A percentile compares a stretch with the other conserved stretches of the same genome.
phyloP scores from a whole-genome alignment of 805 yeast species.

The Yamadazyma insecticola region DNA sequence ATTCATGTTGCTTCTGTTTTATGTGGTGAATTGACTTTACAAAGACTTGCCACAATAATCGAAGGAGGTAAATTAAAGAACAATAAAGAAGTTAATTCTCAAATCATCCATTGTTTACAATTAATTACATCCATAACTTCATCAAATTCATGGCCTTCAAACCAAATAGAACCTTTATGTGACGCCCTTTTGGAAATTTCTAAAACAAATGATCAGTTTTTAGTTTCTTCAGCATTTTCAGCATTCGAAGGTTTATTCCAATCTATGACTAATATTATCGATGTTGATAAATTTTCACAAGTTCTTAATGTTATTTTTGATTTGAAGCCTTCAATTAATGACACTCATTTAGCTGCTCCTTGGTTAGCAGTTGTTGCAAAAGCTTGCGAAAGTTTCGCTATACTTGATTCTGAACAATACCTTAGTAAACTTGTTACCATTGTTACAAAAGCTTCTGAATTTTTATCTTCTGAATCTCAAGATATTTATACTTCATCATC shows the following conservation, averaged over 20 bases:
- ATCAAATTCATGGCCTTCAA: slow-evolving; percentile 79
- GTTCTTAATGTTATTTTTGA: slow-evolving; percentile 71
- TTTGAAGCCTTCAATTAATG: slow-evolving; percentile 76
- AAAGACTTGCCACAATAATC: slow-evolving; percentile 45
- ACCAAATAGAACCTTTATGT: slow-evolving; percentile 66
- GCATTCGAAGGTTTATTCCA: slow-evolving; percentile 80
- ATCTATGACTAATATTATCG: slow-evolving; percentile 56
- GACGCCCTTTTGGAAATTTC: slow-evolving; percentile 72
- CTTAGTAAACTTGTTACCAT: slow-evolving; percentile 50
- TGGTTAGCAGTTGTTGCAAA: slow-evolving; percentile 95
- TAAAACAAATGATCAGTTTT: slow-evolving; percentile 76
- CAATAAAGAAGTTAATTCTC: slow-evolving; percentile 49
- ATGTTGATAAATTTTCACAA: slow-evolving; percentile 57
- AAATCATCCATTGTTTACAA: slow-evolving; percentile 72
- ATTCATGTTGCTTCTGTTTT: slow-evolving; percentile 73
- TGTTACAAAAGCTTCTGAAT: slow-evolving; percentile 50
- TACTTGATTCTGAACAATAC: slow-evolving; percentile 38
- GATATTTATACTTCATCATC: slow-evolving; percentile 73
- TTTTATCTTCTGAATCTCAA: slow-evolving; percentile 59
- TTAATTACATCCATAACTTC: slow-evolving; percentile 65
- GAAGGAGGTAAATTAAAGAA: slow-evolving; percentile 25
- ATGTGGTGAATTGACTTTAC: slow-evolving; percentile 65
- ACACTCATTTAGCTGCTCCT: slow-evolving; percentile 81
- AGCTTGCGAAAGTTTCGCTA: slow-evolving; percentile 46
- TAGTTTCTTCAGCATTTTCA: slow-evolving; percentile 76